Evolutionary conservation across 1,284 basidiomycete genomes (phyloP).

Genomic region (Moniliophthora roreri): DNA sequence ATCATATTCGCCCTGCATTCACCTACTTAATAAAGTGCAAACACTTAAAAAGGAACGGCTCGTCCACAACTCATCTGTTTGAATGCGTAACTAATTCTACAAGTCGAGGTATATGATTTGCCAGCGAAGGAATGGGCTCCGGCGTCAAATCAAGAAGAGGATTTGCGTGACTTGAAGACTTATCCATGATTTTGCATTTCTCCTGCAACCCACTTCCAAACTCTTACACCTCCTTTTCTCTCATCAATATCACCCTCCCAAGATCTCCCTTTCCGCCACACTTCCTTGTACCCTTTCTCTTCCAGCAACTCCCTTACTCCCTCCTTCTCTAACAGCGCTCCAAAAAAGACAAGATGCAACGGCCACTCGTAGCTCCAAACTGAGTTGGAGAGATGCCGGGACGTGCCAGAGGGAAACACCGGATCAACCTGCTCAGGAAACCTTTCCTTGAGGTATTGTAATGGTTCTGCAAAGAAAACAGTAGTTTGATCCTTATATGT

Average conservation of each 20-base stretch:
- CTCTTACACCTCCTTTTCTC: conserved; percentile 76
- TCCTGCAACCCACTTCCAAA: conserved; percentile 49
- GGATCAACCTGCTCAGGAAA: conserved; percentile 68
- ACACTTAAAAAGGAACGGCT: no score
- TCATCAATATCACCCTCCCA: conserved; percentile 86
- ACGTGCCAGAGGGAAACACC: conserved; percentile 62
- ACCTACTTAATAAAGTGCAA: no score
- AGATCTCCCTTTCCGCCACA: conserved; percentile 69
- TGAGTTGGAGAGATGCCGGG: conserved; percentile 35
- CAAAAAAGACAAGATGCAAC: conserved; percentile 79
- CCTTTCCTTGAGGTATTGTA: conserved; percentile 59
- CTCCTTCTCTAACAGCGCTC: conserved; percentile 57
- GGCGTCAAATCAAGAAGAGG: no score
- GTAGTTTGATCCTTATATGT: conserved; percentile 83
- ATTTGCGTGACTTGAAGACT: no score
- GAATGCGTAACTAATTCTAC: no score
- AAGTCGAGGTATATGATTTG: no score
- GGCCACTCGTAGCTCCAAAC: conserved; percentile 79
- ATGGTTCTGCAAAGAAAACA: conserved; percentile 79
- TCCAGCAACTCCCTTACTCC: conserved; percentile 52
- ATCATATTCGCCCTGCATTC: no score
- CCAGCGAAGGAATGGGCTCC: no score
- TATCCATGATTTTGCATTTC: no score
- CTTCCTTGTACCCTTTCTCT: conserved; percentile 64
- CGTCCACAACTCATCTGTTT: no score